phyloP scores from a whole-genome alignment of 768 basidiomycete genomes.

The Suillus fuscotomentosus region DNA sequence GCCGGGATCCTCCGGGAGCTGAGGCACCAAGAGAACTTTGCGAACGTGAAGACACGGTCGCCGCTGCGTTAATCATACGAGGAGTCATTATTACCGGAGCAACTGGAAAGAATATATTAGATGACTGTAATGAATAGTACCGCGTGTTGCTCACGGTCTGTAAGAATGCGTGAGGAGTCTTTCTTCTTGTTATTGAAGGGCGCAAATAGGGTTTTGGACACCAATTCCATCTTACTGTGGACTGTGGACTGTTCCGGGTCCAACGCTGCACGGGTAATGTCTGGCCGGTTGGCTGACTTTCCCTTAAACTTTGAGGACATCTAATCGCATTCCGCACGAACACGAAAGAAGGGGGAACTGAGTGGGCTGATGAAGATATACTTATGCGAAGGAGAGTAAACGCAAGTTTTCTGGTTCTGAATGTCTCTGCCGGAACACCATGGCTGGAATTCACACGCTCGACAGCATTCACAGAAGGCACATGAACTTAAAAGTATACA shows the following conservation, averaged over 20 bases:
- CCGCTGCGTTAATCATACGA: conserved; percentile 69
- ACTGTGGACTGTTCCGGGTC: conserved; percentile 36
- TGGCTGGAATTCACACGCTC: not conserved
- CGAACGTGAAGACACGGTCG: conserved; percentile 60
- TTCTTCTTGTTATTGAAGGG: conserved; percentile 60
- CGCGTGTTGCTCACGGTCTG: conserved; percentile 57
- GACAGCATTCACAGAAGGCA: not conserved
- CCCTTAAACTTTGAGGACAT: conserved; percentile 16
- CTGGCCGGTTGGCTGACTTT: conserved; percentile 29
- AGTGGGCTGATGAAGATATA: not conserved
- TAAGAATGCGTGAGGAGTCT: conserved; percentile 70
- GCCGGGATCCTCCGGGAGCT: conserved; percentile 31
- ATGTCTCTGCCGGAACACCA: not conserved
- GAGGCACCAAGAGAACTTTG: conserved; percentile 32
- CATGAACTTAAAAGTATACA: not conserved
- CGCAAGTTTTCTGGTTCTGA: conserved; percentile 1
- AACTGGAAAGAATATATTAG: conserved; percentile 44
- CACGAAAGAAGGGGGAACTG: conserved; percentile 4
- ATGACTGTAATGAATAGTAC: conserved; percentile 1
- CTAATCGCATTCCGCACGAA: conserved; percentile 18
- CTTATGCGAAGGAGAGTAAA: not conserved
- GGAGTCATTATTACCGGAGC: conserved; percentile 92
- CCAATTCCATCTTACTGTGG: conserved; percentile 53
- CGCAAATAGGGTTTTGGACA: conserved; percentile 69
- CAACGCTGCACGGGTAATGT: conserved; percentile 37